A percentile compares a stretch with the other conserved stretches of the same genome.
These are phyloP conservation scores for Rheum nobile DNA, from an alignment of 148 eudicot genomes.

Conservation along the genomic window DNA sequence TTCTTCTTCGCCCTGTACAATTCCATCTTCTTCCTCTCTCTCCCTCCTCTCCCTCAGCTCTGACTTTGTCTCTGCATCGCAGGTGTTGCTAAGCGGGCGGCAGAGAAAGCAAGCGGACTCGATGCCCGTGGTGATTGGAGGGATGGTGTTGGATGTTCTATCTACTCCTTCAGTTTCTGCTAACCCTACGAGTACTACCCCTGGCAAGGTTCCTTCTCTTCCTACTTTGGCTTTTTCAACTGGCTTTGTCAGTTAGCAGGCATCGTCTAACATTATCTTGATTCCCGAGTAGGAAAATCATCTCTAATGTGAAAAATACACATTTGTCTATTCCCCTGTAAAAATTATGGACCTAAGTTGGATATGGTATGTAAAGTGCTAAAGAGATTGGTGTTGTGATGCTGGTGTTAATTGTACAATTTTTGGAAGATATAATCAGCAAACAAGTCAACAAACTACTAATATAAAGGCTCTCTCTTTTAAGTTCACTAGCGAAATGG, in stretches of 20 bases:
- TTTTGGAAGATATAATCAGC: not conserved
- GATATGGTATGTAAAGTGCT: not conserved
- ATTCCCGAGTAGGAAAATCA: not conserved
- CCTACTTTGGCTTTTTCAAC: not conserved
- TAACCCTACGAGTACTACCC: conserved; percentile 59
- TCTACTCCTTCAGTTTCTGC: conserved; percentile 54
- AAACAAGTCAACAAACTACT: not conserved
- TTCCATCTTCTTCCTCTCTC: not conserved
- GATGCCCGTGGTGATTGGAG: conserved; percentile 65
- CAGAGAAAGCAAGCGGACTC: not conserved
- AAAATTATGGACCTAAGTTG: not conserved
- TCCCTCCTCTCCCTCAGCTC: not conserved
- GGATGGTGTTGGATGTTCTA: conserved; percentile 91
- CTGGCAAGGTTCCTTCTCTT: conserved; percentile 61
- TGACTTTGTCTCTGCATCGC: not conserved
- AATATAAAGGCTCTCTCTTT: not conserved
- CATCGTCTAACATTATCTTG: not conserved
- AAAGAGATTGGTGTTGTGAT: not conserved
- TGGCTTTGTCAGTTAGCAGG: not conserved
- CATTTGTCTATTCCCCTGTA: not conserved
- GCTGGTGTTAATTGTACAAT: not conserved
- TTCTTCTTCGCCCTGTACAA: not conserved
- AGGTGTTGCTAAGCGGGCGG: conserved; percentile 7
- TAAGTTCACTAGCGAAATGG: not conserved
- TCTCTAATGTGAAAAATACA: not conserved